phyloP scores from a whole-genome alignment of 1,284 basidiomycete genomes.

The Mycosarcoma mackinlayi region DNA sequence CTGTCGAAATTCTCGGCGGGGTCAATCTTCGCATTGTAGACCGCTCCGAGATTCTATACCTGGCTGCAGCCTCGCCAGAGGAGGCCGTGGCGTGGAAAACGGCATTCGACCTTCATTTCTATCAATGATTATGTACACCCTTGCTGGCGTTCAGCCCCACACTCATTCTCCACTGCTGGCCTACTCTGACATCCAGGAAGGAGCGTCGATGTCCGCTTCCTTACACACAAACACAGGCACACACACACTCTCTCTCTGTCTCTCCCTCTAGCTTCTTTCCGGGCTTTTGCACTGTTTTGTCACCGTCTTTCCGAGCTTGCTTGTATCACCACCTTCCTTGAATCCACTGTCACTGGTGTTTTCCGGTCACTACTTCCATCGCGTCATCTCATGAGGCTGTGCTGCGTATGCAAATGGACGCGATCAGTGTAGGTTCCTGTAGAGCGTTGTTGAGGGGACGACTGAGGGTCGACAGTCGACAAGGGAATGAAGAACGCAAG shows the following conservation, averaged over 20 bases:
- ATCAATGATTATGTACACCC: conserved; percentile 10
- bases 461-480: too few relatives aligned
- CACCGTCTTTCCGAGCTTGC: conserved; percentile 11
- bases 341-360: neutral
- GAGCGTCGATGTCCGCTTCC: too few relatives aligned
- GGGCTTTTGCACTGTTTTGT: neutral
- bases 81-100: conserved; percentile 54
- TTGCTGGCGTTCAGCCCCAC: neutral
- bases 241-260: too few relatives aligned
- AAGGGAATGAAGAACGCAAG: conserved; percentile 1
- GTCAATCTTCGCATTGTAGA: conserved; percentile 56
- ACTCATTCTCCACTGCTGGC: conserved; percentile 11
- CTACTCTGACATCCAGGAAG: neutral
- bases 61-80: conserved; percentile 33
- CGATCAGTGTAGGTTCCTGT: too few relatives aligned
- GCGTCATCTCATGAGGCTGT: too few relatives aligned
- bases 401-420: neutral
- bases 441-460: too few relatives aligned
- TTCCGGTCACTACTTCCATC: too few relatives aligned
- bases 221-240: too few relatives aligned
- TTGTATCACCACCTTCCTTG: conserved; percentile 31
- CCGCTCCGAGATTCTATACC: conserved; percentile 50
- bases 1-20: conserved; percentile 45
- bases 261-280: conserved; percentile 4
- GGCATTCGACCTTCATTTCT: conserved; percentile 54